Conservation (phyloP, 2,329 filamentous ascomycete genomes). For the Fusarium sp. region DNA sequence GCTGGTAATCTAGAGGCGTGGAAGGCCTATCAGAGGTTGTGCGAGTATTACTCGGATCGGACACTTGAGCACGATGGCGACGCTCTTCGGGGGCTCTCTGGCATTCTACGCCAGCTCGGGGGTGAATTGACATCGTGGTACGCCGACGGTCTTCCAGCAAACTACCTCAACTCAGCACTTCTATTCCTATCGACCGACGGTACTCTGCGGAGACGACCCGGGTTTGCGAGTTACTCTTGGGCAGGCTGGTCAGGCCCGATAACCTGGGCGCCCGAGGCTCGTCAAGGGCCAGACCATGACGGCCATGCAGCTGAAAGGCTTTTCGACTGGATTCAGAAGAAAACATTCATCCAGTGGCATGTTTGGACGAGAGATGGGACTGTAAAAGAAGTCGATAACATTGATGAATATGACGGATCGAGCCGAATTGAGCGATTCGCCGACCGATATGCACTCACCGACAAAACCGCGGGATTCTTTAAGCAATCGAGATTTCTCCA, state of each 20-base stretch:
- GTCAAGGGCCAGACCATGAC: not conserved
- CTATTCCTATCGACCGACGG: not conserved
- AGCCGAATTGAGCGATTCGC: not conserved
- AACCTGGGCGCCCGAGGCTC: slow-evolving; percentile 5
- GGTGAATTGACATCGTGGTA: not conserved
- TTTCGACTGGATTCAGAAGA: slow-evolving; percentile 6
- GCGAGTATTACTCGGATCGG: slow-evolving; percentile 19
- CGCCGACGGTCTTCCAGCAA: not conserved
- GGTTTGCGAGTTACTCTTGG: slow-evolving; percentile 32
- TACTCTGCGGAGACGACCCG: not conserved
- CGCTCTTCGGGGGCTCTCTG: slow-evolving; percentile 11
- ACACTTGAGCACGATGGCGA: slow-evolving; percentile 11
- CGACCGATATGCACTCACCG: not conserved
- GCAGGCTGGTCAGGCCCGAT: slow-evolving; percentile 20
- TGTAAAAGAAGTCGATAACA: not conserved
- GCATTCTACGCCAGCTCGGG: slow-evolving; percentile 8
- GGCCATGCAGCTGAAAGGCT: not conserved
- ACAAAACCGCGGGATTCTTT: not conserved
- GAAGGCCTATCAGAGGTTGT: slow-evolving; percentile 5
- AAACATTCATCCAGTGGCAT: slow-evolving; percentile 7
- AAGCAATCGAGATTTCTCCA: not conserved
- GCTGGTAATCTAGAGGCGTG: not conserved
- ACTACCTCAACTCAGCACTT: slow-evolving; percentile 1
- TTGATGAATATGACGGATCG: not conserved
- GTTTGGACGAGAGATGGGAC: not conserved